Conservation (phyloP, 2,329 filamentous ascomycete species). For the Chaetomium strumarium region DNA sequence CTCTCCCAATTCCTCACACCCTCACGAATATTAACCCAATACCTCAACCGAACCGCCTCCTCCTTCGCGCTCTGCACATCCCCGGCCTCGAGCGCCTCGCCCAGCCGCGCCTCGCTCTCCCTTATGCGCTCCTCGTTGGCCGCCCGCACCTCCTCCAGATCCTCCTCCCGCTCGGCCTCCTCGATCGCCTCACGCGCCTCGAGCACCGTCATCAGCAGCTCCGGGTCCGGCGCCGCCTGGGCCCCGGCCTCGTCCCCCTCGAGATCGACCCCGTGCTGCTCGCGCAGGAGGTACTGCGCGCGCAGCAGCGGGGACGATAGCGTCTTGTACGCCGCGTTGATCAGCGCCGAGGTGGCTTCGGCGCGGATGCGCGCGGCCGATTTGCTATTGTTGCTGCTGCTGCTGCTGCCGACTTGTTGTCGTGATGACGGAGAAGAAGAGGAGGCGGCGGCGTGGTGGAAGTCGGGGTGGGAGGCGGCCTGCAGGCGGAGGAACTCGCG, state of each 20-base stretch:
- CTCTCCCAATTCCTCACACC: conserved; percentile 78
- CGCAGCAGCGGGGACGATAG: conserved; percentile 70
- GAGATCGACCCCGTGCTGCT: conserved; percentile 68
- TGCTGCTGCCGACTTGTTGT: conserved; percentile 7
- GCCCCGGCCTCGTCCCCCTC: conserved; percentile 68
- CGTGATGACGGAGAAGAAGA: background rate
- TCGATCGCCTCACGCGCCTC: conserved; percentile 74
- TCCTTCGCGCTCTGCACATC: conserved; percentile 60
- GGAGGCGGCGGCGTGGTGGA: conserved; percentile 37
- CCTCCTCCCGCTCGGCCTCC: conserved; percentile 60
- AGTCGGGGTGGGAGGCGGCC: conserved; percentile 68
- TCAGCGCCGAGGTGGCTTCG: conserved; percentile 70
- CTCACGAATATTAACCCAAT: conserved; percentile 85
- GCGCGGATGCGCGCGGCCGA: conserved; percentile 42
- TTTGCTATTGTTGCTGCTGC: conserved; percentile 1
- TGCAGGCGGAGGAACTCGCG: conserved; percentile 85
- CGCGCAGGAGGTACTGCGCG: conserved; percentile 77
- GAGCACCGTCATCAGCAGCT: conserved; percentile 71
- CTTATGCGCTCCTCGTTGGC: conserved; percentile 65
- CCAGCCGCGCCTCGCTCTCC: conserved; percentile 57
- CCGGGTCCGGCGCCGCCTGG: conserved; percentile 55
- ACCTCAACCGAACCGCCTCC: conserved; percentile 73
- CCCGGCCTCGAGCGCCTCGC: conserved; percentile 57
- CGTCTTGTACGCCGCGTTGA: conserved; percentile 90
- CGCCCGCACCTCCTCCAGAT: conserved; percentile 51